Evolutionary conservation across 1,284 basidiomycete species (phyloP), one percentile per base, ranked within the genome.

Genomic region (Phylloboletellus chloephorus): DNA sequence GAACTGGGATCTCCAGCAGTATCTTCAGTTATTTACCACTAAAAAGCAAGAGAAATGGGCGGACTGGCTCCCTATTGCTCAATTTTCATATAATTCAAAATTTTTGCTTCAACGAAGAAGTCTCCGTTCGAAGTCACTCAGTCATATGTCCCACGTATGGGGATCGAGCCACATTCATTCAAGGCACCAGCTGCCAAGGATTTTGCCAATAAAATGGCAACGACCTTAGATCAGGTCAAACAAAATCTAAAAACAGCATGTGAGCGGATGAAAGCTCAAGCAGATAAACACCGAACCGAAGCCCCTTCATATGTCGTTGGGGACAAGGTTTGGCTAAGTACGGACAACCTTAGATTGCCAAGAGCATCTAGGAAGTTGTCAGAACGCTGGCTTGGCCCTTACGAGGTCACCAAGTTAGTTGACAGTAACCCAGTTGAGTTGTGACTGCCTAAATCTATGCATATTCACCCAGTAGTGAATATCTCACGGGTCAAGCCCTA

Each of bases 31-130:
- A 8, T 66, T 57, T 38, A 36, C 52, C 20, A 57, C 62, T 31
- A 53, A 67, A 38, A 16, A 56, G 13, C 71, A 71, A 46, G 46
- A 61, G 42, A 50, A 70, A 44, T 73, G 69, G 68, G 37, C 43
- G 3, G 31, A 50, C 9, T 52, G 47, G 28, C 39, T 67, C 0
- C 57, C 61, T 2, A 17, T 65, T 6, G 47, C 58, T 0, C 55
- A 67, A 33, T 67, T 67, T 35, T 44, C 51, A 1, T 56, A 59
- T 36, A 67, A 68, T 34, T 57, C 58, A 39, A 48, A 0, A 20
- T 7, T 8, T 15, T 16, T 4, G 7, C 29, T 30, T 15, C 29
- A 15, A 30, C 15, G 3, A 2, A 4, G 2, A 30, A 30, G 9
- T n/a, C n/a, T n/a, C n/a, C n/a, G n/a, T n/a, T n/a, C n/a, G n/a